Conservation (phyloP, 202 grass and related monocot genomes). For the Eragrostis tef region DNA sequence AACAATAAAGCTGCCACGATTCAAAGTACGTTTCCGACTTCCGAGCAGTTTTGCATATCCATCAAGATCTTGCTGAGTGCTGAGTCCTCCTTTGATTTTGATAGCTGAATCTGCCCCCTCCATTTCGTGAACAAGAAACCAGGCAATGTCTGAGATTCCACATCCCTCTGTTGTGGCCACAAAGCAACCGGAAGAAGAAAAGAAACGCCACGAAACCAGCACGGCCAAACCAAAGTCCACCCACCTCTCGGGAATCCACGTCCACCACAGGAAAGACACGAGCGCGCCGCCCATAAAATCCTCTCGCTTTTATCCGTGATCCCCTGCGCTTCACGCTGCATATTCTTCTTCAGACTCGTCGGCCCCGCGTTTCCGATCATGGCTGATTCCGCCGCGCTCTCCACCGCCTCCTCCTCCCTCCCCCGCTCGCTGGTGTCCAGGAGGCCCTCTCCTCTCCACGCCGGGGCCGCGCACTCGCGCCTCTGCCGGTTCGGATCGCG, state of each 20-base stretch:
- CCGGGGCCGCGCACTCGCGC: constrained; percentile 19
- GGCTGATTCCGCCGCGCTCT: constrained; percentile 75
- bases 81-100: background rate
- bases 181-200: constrained; percentile 13
- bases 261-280: constrained; percentile 29
- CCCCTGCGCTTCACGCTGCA: background rate
- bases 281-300: constrained; percentile 44
- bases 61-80: too few species aligned
- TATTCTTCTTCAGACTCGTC: background rate
- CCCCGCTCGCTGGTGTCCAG: constrained; percentile 54
- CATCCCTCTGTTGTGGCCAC: background rate
- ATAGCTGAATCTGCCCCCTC: constrained; percentile 9
- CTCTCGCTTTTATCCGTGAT: constrained; percentile 26
- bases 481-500: constrained; percentile 38
- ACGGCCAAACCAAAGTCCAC: constrained; percentile 24
- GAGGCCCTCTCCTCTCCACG: constrained; percentile 55
- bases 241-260: constrained; percentile 41
- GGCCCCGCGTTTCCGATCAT: constrained; percentile 38
- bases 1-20: too few species aligned
- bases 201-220: background rate
- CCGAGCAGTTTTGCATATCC: too few species aligned
- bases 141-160: constrained; percentile 23
- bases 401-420: constrained; percentile 51
- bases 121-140: background rate
- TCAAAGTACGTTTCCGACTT: too few species aligned